phyloP scores from a whole-genome alignment of 176 grass and related monocot genomes.

The Rhynchospora pubera region DNA sequence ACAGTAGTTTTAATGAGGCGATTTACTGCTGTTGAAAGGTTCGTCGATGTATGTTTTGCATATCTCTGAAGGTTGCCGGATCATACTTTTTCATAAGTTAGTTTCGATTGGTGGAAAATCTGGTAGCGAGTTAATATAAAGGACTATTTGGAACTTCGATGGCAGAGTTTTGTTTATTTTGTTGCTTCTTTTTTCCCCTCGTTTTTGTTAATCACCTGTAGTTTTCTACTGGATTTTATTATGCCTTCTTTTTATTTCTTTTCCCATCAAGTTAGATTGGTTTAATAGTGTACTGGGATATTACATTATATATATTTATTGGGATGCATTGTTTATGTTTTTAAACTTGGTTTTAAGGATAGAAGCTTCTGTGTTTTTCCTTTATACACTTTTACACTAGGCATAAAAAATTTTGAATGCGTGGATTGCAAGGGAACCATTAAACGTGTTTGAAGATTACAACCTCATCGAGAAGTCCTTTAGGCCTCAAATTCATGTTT shows the following conservation, averaged over 20 bases:
- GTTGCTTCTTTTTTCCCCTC: neutral
- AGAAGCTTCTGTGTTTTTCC: neutral
- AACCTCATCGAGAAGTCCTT: neutral
- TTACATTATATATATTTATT: neutral
- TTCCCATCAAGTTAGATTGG: neutral
- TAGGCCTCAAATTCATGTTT: neutral
- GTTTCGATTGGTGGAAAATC: neutral
- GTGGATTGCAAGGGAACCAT: neutral
- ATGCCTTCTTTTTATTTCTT: neutral
- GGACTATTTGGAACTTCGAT: neutral
- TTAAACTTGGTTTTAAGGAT: neutral
- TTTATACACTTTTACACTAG: neutral
- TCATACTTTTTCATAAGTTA: neutral
- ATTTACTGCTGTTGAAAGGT: conserved; percentile 3
- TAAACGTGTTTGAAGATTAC: neutral
- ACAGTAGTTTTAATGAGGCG: neutral
- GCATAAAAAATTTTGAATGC: neutral
- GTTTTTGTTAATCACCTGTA: neutral
- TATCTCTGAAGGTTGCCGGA: neutral
- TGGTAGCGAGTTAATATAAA: neutral
- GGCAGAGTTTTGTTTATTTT: neutral
- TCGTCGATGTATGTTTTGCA: neutral
- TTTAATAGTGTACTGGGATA: neutral
- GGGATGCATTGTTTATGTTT: neutral
- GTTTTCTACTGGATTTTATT: neutral